These are phyloP conservation scores for Scytalidium sp. DNA, from an alignment of 2,329 filamentous ascomycete species.

Conservation along the genomic window DNA sequence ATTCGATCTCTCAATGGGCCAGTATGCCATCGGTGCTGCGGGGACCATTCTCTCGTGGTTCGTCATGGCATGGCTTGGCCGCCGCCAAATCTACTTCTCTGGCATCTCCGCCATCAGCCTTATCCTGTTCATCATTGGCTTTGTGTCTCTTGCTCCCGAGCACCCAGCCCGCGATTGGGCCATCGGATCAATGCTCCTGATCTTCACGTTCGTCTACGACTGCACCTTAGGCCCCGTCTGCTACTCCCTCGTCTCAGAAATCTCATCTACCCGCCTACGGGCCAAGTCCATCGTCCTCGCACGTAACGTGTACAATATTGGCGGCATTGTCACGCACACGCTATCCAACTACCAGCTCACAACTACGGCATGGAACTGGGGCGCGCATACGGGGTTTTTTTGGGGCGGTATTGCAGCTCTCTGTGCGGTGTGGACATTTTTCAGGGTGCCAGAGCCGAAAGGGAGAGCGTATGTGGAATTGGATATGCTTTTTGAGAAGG, in stretches of 20 bases:
- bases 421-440: conserved; percentile 78
- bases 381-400: conserved; percentile 82
- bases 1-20: too few species aligned
- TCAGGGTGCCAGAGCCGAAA: conserved; percentile 75
- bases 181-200: conserved; percentile 31
- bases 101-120: conserved; percentile 16
- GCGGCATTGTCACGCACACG: conserved; percentile 24
- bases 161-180: conserved; percentile 40
- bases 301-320: conserved; percentile 66
- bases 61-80: too few species aligned
- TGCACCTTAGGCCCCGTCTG: conserved; percentile 37
- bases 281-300: conserved; percentile 89
- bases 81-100: too few species aligned
- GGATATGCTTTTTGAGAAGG: conserved; percentile 75
- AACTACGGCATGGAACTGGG: conserved; percentile 79
- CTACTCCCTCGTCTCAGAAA: conserved; percentile 61
- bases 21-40: too few species aligned
- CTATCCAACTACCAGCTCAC: conserved; percentile 69
- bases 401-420: conserved; percentile 77
- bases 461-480: conserved; percentile 82
- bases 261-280: conserved; percentile 78
- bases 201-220: conserved; percentile 37
- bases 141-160: conserved; percentile 39
- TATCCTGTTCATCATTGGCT: conserved; percentile 41
- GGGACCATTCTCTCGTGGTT: too few species aligned